Percentiles rank a stretch among this genome's conserved stretches.
These are phyloP conservation scores for Calonectria hawksworthii DNA, from an alignment of 2,329 filamentous ascomycete genomes.

Conservation along the genomic window DNA sequence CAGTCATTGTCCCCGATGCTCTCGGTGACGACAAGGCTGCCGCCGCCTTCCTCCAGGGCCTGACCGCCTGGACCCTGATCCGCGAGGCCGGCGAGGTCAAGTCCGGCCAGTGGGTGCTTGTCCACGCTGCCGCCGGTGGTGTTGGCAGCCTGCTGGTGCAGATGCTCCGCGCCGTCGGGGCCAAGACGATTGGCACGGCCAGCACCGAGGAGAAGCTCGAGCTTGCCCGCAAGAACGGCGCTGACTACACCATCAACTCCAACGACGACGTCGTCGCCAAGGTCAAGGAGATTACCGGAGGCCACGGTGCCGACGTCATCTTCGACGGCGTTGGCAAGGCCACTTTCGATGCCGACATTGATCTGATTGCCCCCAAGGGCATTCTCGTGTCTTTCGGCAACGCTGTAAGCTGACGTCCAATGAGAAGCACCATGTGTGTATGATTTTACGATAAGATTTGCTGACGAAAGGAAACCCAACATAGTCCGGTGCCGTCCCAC, in stretches of 20 bases:
- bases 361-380: constrained; percentile 83
- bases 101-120: constrained; percentile 83
- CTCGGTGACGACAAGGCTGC: constrained; percentile 74
- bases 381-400: constrained; percentile 86
- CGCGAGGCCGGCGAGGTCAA: constrained; percentile 83
- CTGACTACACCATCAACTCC: constrained; percentile 81
- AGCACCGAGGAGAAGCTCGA: constrained; percentile 80
- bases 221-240: constrained; percentile 78
- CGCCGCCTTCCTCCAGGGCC: constrained; percentile 81
- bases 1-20: constrained; percentile 74
- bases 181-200: constrained; percentile 84
- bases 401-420: constrained; percentile 64
- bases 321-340: constrained; percentile 89
- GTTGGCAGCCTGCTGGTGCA: constrained; percentile 83
- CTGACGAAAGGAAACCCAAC: constrained; percentile 25
- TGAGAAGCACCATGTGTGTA: not conserved
- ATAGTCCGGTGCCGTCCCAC: constrained; percentile 79
- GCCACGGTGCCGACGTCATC: constrained; percentile 80
- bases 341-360: constrained; percentile 85
- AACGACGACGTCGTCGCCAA: constrained; percentile 68
- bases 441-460: not conserved
- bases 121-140: constrained; percentile 89
- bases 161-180: constrained; percentile 79
- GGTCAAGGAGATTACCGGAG: constrained; percentile 78
- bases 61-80: constrained; percentile 86